Base-by-base conservation (phyloP, 495 filamentous ascomycete species). In the Letharia columbiana region DNA sequence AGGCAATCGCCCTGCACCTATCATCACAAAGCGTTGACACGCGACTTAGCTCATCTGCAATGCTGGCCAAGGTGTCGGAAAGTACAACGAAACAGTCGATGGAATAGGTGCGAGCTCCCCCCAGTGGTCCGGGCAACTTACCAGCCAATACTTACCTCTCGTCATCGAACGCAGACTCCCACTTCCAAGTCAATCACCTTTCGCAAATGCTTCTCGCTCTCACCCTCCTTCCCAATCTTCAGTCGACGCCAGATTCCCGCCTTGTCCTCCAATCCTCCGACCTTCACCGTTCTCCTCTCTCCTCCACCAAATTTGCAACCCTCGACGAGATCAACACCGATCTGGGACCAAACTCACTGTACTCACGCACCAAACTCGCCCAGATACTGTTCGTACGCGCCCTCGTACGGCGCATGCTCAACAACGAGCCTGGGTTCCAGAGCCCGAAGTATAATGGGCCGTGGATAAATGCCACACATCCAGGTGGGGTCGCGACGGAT, bases 331-430 rank as follows among this genome's bases (percentile, higher is more conserved):
- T 87, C 61, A 87, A 86, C 69, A 73, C 70, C 10, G 78, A 81
- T 42, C 71, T 86, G 57, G 84, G 83, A 0, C 73, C 82, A 6
- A 76, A 75, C 13, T 75, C 79, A 40, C 75, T 85, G 56, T 86
- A 87, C 73, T 76, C 73, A 31, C 73, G 85, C 56, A 77, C 76
- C 3, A 86, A 87, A 70, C 76, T 86, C 17, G 86, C 83, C 0
- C 73, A 83, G 60, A 77, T 87, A 35, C 70, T 86, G 11, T 78
- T 85, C 50, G 68, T 76, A 10, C 70, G 72, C 2, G 74, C 74
- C 0, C 63, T 83, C 0, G 73, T 74, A 0, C 67, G 74, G 18
- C 63, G 71, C 0, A 75, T 77, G 47, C 33, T 72, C 10, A 63
- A 75, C 20, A 74, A 77, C 44, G 71, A 76, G 57, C 64, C 78